Conservation (phyloP, 192 early-diverging fungal species). For the Endogone sp. region DNA sequence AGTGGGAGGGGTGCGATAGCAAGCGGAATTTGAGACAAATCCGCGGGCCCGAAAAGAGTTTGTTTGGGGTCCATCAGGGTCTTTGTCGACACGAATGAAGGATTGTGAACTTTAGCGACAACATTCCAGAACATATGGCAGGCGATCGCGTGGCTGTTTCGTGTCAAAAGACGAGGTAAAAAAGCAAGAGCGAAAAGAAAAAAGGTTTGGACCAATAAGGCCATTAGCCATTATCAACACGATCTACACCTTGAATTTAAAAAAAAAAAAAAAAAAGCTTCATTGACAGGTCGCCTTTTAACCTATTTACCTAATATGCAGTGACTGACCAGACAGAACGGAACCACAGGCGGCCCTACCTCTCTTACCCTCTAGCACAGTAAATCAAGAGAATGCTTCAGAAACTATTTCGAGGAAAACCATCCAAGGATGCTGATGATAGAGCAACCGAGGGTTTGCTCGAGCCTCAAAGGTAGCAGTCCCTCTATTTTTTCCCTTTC, state of each 20-base stretch:
- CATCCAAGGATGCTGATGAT: constrained; percentile 13
- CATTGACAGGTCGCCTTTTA: no score
- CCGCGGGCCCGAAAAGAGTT: no score
- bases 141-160: background rate
- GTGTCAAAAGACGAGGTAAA: background rate
- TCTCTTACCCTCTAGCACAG: no score
- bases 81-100: no score
- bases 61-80: background rate
- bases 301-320: no score
- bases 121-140: no score
- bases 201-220: background rate
- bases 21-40: no score
- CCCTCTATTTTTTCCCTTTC: constrained; percentile 1
- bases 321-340: no score
- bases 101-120: no score
- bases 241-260: background rate
- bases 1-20: no score
- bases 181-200: background rate
- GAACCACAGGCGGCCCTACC: background rate
- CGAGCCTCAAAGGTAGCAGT: constrained; percentile 22
- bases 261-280: no score
- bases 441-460: constrained; percentile 18
- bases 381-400: background rate
- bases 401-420: background rate
- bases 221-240: background rate